phyloP scores from a whole-genome alignment of 2,329 filamentous ascomycete genomes.

The Akanthomyces lecanii region DNA sequence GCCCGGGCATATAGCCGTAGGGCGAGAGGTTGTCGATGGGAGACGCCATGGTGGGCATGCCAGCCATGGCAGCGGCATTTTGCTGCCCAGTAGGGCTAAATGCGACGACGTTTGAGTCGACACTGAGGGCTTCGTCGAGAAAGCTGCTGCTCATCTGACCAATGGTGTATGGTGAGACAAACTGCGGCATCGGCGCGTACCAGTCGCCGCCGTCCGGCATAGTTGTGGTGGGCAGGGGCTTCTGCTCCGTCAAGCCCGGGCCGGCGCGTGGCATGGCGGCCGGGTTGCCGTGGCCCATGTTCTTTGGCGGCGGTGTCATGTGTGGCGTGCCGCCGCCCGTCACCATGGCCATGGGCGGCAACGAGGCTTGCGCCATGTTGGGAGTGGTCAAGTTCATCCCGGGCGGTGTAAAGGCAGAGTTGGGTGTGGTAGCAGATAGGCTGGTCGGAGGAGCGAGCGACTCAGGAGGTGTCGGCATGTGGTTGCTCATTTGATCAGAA shows the following conservation, averaged over 20 bases:
- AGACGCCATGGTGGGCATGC: constrained; percentile 28
- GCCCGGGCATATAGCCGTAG: constrained; percentile 38
- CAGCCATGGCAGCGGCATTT: constrained; percentile 17
- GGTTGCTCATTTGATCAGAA: constrained; percentile 29
- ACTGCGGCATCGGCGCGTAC: constrained; percentile 50
- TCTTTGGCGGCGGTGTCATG: constrained; percentile 32
- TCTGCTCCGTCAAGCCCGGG: constrained; percentile 34
- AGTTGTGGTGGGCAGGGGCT: constrained; percentile 40
- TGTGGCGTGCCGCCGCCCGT: constrained; percentile 16
- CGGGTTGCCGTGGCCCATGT: constrained; percentile 31
- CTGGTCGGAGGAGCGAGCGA: constrained; percentile 30
- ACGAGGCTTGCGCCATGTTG: constrained; percentile 21
- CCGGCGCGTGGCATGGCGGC: constrained; percentile 37
- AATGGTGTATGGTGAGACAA: constrained; percentile 51
- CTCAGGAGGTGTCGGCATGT: constrained; percentile 43
- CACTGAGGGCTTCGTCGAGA: constrained; percentile 31
- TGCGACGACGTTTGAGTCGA: constrained; percentile 28
- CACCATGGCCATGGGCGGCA: constrained; percentile 1
- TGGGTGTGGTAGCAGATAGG: constrained; percentile 29
- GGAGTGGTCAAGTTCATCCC: constrained; percentile 34
- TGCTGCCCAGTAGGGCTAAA: constrained; percentile 26
- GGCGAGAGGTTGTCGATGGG: constrained; percentile 15
- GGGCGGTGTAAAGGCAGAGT: constrained; percentile 32
- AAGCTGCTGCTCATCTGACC: constrained; percentile 40
- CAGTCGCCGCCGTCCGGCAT: constrained; percentile 45